Conservation (phyloP, 345 rosid genomes). For the Gossypium sturtianum region DNA sequence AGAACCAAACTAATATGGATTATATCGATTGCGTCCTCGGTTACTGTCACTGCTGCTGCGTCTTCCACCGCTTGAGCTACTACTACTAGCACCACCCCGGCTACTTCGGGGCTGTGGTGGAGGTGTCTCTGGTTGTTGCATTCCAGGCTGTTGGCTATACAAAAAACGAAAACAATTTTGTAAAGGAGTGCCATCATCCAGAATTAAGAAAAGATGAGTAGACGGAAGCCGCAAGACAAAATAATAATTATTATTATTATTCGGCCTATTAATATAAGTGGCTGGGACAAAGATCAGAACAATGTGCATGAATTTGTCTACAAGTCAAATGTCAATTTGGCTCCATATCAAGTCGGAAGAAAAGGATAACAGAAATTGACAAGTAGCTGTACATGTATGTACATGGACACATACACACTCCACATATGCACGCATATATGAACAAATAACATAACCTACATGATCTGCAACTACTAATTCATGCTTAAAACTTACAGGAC, state of each 20-base stretch:
- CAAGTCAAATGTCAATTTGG: neutral
- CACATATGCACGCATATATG: neutral
- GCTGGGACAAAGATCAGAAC: neutral
- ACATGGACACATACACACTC: neutral
- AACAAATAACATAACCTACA: neutral
- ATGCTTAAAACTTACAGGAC: conserved; percentile 59
- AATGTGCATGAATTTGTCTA: neutral
- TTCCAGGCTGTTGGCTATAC: conserved; percentile 80
- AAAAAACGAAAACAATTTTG: neutral
- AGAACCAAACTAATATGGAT: conserved; percentile 45
- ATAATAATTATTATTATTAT: neutral
- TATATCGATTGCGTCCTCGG: conserved; percentile 67
- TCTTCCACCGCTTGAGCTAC: conserved; percentile 54
- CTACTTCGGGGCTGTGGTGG: conserved; percentile 41
- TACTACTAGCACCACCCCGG: conserved; percentile 43
- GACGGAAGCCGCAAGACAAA: neutral
- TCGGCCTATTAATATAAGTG: neutral
- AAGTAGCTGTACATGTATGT: neutral
- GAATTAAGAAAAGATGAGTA: neutral
- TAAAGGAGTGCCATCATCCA: neutral
- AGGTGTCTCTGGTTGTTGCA: conserved; percentile 48
- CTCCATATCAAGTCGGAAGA: neutral
- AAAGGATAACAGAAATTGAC: neutral
- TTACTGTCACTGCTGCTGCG: conserved; percentile 41
- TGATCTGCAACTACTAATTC: neutral